Base-by-base conservation (phyloP, 1,284 basidiomycete species). In the Ceratobasidium sp. region DNA sequence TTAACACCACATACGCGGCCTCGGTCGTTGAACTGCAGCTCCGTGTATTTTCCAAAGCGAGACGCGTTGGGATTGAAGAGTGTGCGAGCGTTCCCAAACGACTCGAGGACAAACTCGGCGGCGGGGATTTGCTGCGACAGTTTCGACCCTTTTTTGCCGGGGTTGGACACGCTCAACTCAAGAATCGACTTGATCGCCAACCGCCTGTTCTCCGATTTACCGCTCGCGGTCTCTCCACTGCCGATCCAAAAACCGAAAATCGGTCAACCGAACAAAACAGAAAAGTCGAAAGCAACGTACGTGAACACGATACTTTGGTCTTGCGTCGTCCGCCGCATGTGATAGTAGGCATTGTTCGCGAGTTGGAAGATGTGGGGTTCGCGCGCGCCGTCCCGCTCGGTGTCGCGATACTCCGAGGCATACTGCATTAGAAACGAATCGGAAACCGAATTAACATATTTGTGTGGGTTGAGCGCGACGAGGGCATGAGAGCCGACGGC, bases 121-220 rank as follows among this genome's bases (percentile, higher is more conserved):
- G 97, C 95, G 50, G 96, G 95, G 48, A 99, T 89, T 82, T 97
- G 95, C 71, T 85, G 85, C 0, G 89, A 89, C 71, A 98, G 88
- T 84, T 97, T 98, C 65, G 92, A 88, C 29, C 96, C 96, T 82
- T 98, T 98, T 87, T 99, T 99, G 73, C 97, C 96, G 0, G 94
- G 93, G 75, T 92, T 90, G 79, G 91, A 91, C 57, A 96, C 92
- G 73, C 93, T 94, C 75, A 98, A 88, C 82, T 97, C 93, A 53
- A 98, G 88, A 27, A 99, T 85, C 0, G 93, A 89, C 82, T 97
- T 96, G 83, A 98, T 94, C 14, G 94, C 90, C 22, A 99, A 86
- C 45, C 96, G 87, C 51, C 94, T 89, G 79, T 92, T 92, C 83
- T 99, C 96, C 0, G 93, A 95, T 84, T 99, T 99, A 73, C 97